phyloP scores from a whole-genome alignment of 2,329 filamentous ascomycete genomes.

The Epichloe bromicola region DNA sequence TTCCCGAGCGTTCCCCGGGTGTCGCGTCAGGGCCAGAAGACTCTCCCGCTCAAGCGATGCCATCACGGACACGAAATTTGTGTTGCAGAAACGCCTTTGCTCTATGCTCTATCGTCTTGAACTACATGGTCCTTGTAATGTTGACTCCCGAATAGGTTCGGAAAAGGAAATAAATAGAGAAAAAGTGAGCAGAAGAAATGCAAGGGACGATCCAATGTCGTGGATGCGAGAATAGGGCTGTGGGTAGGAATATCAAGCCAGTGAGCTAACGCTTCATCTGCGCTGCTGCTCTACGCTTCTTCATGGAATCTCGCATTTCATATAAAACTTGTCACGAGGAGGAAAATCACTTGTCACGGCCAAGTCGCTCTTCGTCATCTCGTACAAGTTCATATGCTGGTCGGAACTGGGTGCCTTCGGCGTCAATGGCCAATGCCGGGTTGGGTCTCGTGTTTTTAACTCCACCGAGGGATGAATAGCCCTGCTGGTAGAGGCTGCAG shows the following conservation, averaged over 20 bases:
- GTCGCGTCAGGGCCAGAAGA: no score
- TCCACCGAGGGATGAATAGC: conserved; percentile 88
- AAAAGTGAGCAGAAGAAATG: neutral
- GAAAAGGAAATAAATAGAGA: neutral
- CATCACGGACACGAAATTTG: neutral
- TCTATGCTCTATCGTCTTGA: conserved; percentile 3
- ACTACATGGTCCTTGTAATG: neutral
- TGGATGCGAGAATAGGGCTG: no score
- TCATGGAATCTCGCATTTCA: neutral
- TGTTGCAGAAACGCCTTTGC: neutral
- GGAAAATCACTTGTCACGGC: conserved; percentile 41
- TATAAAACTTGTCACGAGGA: neutral
- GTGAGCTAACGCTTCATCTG: neutral
- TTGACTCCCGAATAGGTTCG: neutral
- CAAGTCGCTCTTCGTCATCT: conserved; percentile 68
- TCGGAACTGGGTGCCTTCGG: conserved; percentile 35
- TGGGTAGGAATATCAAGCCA: neutral
- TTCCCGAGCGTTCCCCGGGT: no score
- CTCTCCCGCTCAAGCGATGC: no score
- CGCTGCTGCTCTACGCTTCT: no score
- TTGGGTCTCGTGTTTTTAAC: conserved; percentile 83
- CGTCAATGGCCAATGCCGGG: conserved; percentile 46
- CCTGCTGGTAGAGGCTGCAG: conserved; percentile 73
- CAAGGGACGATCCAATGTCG: neutral
- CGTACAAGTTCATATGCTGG: conserved; percentile 65